A percentile compares a stretch with the other conserved stretches of the same genome.
Conservation (phyloP, 2,329 filamentous ascomycete genomes). For the Neurospora sp. region DNA sequence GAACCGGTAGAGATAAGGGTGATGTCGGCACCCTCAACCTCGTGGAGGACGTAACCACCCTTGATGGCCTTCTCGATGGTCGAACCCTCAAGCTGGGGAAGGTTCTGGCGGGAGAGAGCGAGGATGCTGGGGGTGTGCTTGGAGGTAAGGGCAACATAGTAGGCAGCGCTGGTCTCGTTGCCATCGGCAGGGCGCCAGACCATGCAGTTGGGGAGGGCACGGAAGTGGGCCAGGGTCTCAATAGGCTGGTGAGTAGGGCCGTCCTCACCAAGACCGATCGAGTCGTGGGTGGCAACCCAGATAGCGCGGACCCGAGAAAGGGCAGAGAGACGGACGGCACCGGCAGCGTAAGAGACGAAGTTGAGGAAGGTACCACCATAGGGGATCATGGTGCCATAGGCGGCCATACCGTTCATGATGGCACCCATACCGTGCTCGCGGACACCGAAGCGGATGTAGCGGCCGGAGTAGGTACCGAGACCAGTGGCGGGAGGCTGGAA, state of each 20-base stretch:
- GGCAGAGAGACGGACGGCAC: slow-evolving; percentile 86
- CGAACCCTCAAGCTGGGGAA: slow-evolving; percentile 93
- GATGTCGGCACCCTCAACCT: slow-evolving; percentile 73
- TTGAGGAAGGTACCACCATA: slow-evolving; percentile 97
- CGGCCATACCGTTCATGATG: slow-evolving; percentile 89
- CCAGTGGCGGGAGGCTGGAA: slow-evolving; percentile 85
- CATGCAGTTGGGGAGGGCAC: slow-evolving; percentile 97
- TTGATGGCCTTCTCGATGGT: slow-evolving; percentile 82
- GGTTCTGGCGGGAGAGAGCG: slow-evolving; percentile 93
- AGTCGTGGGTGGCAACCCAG: slow-evolving; percentile 97
- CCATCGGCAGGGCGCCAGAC: slow-evolving; percentile 98
- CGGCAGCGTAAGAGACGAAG: slow-evolving; percentile 97
- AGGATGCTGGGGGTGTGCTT: slow-evolving; percentile 87
- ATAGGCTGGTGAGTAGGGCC: slow-evolving; percentile 98
- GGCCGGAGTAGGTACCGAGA: slow-evolving; percentile 81
- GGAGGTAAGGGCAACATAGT: slow-evolving; percentile 88
- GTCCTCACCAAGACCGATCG: slow-evolving; percentile 97
- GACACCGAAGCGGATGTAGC: slow-evolving; percentile 88
- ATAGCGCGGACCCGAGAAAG: slow-evolving; percentile 85
- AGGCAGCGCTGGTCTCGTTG: slow-evolving; percentile 95
- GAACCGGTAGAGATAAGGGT: slow-evolving; percentile 93
- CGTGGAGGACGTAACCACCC: slow-evolving; percentile 87
- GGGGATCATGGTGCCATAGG: slow-evolving; percentile 90
- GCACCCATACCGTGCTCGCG: slow-evolving; percentile 88
- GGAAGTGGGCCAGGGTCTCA: slow-evolving; percentile 96